These are phyloP conservation scores for Hirsutella minnesotensis DNA, from an alignment of 2,329 filamentous ascomycete species.

Conservation along the genomic window DNA sequence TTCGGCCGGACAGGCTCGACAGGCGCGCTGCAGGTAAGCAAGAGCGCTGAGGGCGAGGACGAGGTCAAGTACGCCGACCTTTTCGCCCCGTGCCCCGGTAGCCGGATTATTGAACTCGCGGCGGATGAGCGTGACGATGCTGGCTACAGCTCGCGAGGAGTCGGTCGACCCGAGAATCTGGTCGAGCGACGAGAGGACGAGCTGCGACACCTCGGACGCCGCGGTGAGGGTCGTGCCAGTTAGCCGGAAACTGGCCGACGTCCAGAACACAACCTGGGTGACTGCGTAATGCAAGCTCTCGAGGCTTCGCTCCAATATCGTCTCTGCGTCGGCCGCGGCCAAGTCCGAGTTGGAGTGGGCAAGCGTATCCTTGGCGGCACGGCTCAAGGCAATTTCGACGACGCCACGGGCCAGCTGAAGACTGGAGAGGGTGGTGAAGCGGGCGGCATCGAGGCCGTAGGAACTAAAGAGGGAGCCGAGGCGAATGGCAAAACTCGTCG, in stretches of 20 bases:
- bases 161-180: slow-evolving; percentile 58
- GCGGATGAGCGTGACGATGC: slow-evolving; percentile 51
- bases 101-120: slow-evolving; percentile 53
- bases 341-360: slow-evolving; percentile 32
- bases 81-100: slow-evolving; percentile 46
- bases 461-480: slow-evolving; percentile 39
- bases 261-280: slow-evolving; percentile 48
- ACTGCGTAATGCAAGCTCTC: slow-evolving; percentile 45
- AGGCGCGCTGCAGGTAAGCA: slow-evolving; percentile 48
- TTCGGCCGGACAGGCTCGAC: slow-evolving; percentile 36
- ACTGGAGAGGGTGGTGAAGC: slow-evolving; percentile 43
- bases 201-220: slow-evolving; percentile 43
- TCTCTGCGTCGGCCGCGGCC: slow-evolving; percentile 40
- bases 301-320: slow-evolving; percentile 42
- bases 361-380: slow-evolving; percentile 39
- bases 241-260: slow-evolving; percentile 46
- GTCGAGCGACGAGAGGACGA: slow-evolving; percentile 47
- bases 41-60: slow-evolving; percentile 48
- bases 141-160: slow-evolving; percentile 54
- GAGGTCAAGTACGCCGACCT: slow-evolving; percentile 49
- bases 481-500: slow-evolving; percentile 44
- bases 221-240: slow-evolving; percentile 42
- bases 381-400: slow-evolving; percentile 40
- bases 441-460: slow-evolving; percentile 40
- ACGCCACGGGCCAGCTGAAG: slow-evolving; percentile 43